These are phyloP conservation scores for Epichloe scottii DNA, from an alignment of 2,329 filamentous ascomycete species.

Conservation along the genomic window DNA sequence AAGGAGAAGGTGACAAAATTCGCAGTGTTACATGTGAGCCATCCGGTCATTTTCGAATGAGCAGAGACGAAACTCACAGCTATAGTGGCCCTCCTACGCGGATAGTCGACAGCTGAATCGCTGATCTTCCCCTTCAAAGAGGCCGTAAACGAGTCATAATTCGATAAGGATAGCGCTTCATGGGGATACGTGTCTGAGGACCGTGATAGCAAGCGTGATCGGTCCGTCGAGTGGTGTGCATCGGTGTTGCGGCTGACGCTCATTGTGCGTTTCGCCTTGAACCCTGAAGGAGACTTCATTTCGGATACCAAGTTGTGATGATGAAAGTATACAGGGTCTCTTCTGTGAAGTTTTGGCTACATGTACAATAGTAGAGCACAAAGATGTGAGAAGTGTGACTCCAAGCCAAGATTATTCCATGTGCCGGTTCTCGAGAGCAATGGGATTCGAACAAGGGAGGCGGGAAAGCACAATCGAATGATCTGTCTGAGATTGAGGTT, in stretches of 20 bases:
- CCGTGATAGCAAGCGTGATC: conserved; percentile 42
- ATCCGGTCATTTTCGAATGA: neutral
- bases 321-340: neutral
- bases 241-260: conserved; percentile 41
- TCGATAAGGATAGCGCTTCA: conserved; percentile 33
- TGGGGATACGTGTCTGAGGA: conserved; percentile 34
- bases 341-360: no score
- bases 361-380: no score
- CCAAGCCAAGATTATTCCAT: neutral
- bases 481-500: no score
- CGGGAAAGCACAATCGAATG: no score
- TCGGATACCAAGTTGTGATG: conserved; percentile 3
- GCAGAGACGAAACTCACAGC: conserved; percentile 35
- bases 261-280: conserved; percentile 34
- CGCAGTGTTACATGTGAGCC: neutral
- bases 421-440: neutral
- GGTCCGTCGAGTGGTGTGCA: conserved; percentile 35
- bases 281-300: conserved; percentile 36
- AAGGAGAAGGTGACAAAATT: neutral
- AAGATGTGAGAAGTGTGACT: no score
- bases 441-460: no score
- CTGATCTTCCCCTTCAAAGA: conserved; percentile 51
- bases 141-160: conserved; percentile 42
- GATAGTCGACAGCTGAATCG: conserved; percentile 50
- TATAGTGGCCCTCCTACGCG: conserved; percentile 51